Evolutionary conservation across 352 stramenopile genomes (phyloP).

Genomic region (Globisporangium lucens): DNA sequence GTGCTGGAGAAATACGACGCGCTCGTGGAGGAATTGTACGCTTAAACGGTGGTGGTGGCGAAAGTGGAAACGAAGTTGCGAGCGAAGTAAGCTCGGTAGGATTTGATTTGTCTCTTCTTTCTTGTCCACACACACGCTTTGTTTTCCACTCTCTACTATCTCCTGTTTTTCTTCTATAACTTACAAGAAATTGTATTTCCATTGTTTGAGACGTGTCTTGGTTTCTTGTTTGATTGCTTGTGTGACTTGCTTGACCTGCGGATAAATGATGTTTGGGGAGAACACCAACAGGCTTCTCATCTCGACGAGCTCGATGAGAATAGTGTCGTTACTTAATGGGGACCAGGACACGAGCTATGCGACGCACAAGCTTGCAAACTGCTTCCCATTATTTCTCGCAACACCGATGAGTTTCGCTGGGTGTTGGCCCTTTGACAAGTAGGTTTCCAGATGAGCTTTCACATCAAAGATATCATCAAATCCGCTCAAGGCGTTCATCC

Average conservation of each 20-base stretch:
- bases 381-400: neutral
- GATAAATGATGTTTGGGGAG: too few species aligned
- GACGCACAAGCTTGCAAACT: neutral
- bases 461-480: too few species aligned
- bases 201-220: neutral
- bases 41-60: constrained; percentile 24
- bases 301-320: neutral
- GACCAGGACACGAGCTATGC: neutral
- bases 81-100: constrained; percentile 3
- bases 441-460: too few species aligned
- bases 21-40: constrained; percentile 89
- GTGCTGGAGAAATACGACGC: constrained; percentile 91
- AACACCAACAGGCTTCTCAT: neutral
- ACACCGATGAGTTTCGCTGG: too few species aligned
- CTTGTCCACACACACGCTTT: neutral
- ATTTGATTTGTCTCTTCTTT: constrained; percentile 3
- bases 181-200: constrained; percentile 7
- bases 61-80: neutral
- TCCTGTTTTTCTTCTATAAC: neutral
- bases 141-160: neutral
- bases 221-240: too few species aligned
- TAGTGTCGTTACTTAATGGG: too few species aligned
- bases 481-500: too few species aligned
- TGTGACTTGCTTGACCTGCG: too few species aligned
- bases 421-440: too few species aligned